Base-by-base conservation (phyloP, 2,329 filamentous ascomycete species). In the Tolypocladium sp. region DNA sequence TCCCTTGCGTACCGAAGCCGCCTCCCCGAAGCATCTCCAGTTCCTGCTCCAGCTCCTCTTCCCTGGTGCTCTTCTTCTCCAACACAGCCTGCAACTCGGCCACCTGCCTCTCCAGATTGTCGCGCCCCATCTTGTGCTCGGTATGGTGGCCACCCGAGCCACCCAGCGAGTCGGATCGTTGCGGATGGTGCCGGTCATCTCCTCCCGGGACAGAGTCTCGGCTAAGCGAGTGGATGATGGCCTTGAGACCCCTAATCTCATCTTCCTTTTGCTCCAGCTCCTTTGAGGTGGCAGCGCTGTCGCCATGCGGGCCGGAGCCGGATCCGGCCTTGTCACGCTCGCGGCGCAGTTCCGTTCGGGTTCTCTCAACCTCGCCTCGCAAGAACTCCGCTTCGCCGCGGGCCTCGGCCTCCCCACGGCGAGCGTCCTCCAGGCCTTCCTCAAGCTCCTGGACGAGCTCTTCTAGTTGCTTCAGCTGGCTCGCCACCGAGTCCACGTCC, bases 391-490 rank as follows among this genome's bases (percentile, higher is more conserved):
- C 93, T 71, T 99, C 94, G 0, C 92, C 93, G 60, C 94, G 85
- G 37, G 94, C 94, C 76, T 99, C 94, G 12, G 93, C 93, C 75
- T 99, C 94, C 8, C 94, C 94, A 59, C 94, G 83, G 58, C 94
- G 83, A 55, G 94, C 92, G 75, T 99, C 94, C 74, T 99, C 94
- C 1, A 99, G 80, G 0, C 94, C 94, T 73, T 99, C 94, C 73
- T 99, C 94, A 0, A 99, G 83, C 72, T 99, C 94, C 66, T 96
- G 93, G 2, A 99, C 94, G 40, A 97, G 82, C 71, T 97, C 93
- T 71, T 97, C 94, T 1, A 99, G 80, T 74, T 96, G 92, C 76
- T 96, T 97, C 58, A 99, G 81, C 74, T 99, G 94, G 63, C 83
- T 83, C 8, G 94, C 92, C 25, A 99, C 92, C 33, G 87, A 89